Percentiles rank a stretch among this genome's conserved stretches.
These are phyloP conservation scores for Daldinia decipiens DNA, from an alignment of 495 filamentous ascomycete species.

Conservation along the genomic window DNA sequence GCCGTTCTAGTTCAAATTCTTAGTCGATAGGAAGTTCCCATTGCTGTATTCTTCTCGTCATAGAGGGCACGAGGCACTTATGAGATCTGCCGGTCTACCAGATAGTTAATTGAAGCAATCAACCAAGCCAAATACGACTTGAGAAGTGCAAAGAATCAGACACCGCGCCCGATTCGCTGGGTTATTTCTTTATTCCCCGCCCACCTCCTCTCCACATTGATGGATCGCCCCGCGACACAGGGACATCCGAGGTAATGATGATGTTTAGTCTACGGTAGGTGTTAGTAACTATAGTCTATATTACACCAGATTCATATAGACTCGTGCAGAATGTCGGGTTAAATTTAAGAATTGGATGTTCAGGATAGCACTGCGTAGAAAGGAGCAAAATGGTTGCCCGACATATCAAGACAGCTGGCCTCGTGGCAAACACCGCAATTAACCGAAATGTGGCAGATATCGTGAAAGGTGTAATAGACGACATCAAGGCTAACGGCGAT, in stretches of 20 bases:
- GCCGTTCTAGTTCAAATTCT: not conserved
- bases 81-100: not conserved
- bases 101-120: not conserved
- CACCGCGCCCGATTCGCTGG: slow-evolving; percentile 35
- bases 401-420: slow-evolving; percentile 43
- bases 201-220: slow-evolving; percentile 34
- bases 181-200: slow-evolving; percentile 22
- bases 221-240: slow-evolving; percentile 15
- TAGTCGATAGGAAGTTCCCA: not conserved
- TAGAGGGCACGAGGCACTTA: not conserved
- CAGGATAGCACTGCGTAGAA: not conserved
- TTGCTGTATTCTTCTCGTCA: not conserved
- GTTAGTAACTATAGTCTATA: not conserved
- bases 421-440: slow-evolving; percentile 33
- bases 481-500: slow-evolving; percentile 60
- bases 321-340: not conserved
- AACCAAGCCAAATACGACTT: slow-evolving; percentile 16
- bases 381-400: slow-evolving; percentile 37
- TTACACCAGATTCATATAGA: not conserved
- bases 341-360: not conserved
- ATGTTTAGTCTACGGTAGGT: slow-evolving; percentile 1
- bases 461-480: slow-evolving; percentile 60
- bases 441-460: slow-evolving; percentile 48
- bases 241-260: slow-evolving; percentile 31
- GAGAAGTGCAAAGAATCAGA: not conserved